Base-by-base conservation (phyloP, 2,329 filamentous ascomycete species). In the Penicillium sp. region DNA sequence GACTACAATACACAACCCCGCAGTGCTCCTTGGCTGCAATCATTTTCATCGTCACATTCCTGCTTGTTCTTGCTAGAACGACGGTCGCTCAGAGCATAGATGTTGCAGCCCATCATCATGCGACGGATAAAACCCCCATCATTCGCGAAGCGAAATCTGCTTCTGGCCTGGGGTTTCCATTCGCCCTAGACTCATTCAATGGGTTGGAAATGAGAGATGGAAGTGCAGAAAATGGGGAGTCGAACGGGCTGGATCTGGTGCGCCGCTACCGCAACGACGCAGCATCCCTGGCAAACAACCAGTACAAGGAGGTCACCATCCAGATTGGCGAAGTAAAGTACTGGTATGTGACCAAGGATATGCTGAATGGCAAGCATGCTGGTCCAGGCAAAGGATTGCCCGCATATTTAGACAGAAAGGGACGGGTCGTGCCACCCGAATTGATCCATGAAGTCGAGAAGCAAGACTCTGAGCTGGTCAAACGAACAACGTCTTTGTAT, bases 1-100 rank as follows among this genome's bases (percentile, higher is more conserved):
- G 57, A 47, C 60, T 52, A 31, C 63, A 80, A 64, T 73, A 82
- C 62, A 80, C 75, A 60, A 79, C 76, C 55, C 69, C 85, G 51
- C 84, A 85, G 69, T 82, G 80, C 66, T 81, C 83, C 59, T 76
- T 86, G 56, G 76, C 76, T 57, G 79, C 80, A 54, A 84, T 81
- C 36, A 69, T 75, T 53, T 77, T 79, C 37, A 76, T 78, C 20
- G 64, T 77, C 18, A 57, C 28, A 11, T 32, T 83, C 34, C 61
- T 85, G 20, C 52, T 82, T 22, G 55, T 77, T 26, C 65, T 83
- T 40, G 62, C 76, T 16, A 69, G 84, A 25, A 74, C 76, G 12
- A 70, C 71, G 36, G 73, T 80, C 47, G 82, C 78, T 30, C 73
- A 82, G 50, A 83, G 83, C 7, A 68, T 72, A 36, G 79, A 85